phyloP scores from a whole-genome alignment of 2,329 filamentous ascomycete species.

The Ascochyta lentis region DNA sequence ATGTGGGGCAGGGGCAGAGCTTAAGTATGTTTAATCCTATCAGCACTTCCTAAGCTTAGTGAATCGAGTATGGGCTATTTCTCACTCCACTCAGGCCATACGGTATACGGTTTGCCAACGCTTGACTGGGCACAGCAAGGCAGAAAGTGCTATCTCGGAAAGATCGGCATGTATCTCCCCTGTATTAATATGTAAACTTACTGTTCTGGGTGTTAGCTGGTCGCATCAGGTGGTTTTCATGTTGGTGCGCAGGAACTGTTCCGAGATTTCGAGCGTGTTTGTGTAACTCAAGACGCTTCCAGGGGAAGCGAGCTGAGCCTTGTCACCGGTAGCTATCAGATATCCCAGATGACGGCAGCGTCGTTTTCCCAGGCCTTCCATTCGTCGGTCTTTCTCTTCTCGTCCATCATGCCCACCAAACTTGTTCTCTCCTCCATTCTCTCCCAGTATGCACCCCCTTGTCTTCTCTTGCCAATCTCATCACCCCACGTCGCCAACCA shows the following conservation, averaged over 20 bases:
- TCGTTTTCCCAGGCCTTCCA: conserved; percentile 23
- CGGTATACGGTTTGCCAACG: not conserved
- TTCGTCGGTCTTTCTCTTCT: not conserved
- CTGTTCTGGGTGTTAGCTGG: not conserved
- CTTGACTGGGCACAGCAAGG: not conserved
- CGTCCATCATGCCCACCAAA: conserved; percentile 16
- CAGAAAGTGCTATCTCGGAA: not conserved
- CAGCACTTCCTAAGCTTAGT: too few species aligned
- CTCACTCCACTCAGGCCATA: too few species aligned
- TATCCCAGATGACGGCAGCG: conserved; percentile 4
- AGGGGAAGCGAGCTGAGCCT: not conserved
- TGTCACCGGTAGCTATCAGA: not conserved
- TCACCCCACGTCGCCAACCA: conserved; percentile 20
- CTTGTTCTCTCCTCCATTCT: conserved; percentile 14
- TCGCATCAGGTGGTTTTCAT: not conserved
- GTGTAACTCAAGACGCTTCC: not conserved
- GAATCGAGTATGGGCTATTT: too few species aligned
- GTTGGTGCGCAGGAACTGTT: not conserved
- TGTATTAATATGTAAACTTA: not conserved
- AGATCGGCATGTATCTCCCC: not conserved
- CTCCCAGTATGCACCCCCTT: conserved; percentile 22
- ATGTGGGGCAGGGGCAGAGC: too few species aligned
- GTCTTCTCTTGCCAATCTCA: not conserved
- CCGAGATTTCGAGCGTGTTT: not conserved
- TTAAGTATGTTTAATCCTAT: too few species aligned